Evolutionary conservation across 2,329 filamentous ascomycete species (phyloP).

Genomic region (Fusarium irregulare): DNA sequence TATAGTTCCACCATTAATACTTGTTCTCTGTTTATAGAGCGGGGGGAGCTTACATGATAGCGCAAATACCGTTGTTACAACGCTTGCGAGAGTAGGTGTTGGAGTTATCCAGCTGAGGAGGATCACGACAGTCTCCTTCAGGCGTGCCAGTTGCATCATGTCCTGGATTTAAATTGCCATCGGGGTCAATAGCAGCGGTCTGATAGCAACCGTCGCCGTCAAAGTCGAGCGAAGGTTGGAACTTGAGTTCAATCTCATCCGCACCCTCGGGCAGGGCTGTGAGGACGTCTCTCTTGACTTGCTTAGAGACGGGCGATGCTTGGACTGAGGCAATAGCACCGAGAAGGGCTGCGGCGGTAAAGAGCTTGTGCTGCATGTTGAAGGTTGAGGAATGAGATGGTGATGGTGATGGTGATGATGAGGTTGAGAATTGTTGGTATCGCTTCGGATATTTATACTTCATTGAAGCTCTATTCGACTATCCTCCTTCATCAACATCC

Average conservation of each 20-base stretch:
- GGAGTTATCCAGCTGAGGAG: constrained; percentile 47
- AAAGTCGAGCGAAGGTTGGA: constrained; percentile 55
- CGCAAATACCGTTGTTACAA: constrained; percentile 51
- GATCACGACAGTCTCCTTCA: constrained; percentile 48
- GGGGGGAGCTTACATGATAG: constrained; percentile 49
- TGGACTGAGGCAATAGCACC: constrained; percentile 34
- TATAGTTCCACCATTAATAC: neutral
- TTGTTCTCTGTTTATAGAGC: too few relatives aligned
- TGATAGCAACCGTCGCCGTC: constrained; percentile 58
- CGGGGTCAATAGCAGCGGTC: constrained; percentile 57
- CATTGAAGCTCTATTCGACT: rapidly evolving
- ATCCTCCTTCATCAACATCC: neutral
- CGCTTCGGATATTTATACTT: constrained; percentile 6
- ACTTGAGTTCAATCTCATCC: constrained; percentile 49
- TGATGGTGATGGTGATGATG: neutral
- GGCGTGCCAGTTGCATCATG: constrained; percentile 45
- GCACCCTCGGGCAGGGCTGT: constrained; percentile 50
- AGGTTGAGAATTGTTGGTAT: neutral
- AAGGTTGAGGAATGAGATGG: neutral
- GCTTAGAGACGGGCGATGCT: constrained; percentile 27
- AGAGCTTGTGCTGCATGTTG: constrained; percentile 33
- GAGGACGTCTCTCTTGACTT: constrained; percentile 44
- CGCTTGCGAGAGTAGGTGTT: constrained; percentile 49
- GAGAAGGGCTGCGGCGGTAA: constrained; percentile 29
- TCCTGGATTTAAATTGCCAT: constrained; percentile 49